Evolutionary conservation across 2,329 filamentous ascomycete genomes (phyloP).

Genomic region (Colletotrichum zoysiae): DNA sequence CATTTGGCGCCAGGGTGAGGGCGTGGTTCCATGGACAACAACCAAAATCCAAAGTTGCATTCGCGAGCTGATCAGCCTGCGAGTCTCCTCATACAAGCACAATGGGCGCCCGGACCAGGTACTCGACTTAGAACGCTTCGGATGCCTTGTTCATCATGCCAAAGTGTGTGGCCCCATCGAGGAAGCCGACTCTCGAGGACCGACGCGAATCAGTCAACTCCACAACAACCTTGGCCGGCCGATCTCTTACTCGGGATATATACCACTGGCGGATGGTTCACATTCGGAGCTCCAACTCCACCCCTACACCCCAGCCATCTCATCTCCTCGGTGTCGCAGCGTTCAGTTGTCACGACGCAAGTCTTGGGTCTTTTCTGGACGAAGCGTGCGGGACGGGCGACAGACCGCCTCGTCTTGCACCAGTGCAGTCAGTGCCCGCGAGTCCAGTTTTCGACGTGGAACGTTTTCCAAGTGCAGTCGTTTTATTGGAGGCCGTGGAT

Average conservation of each 20-base stretch:
- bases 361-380: background rate
- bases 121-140: background rate
- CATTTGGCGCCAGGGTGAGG: slow-evolving; percentile 16
- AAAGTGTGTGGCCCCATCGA: background rate
- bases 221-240: background rate
- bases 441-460: background rate
- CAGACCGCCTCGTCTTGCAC: background rate
- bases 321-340: background rate
- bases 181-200: slow-evolving; percentile 9
- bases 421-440: background rate
- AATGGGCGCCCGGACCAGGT: background rate
- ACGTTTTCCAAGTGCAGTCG: background rate
- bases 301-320: slow-evolving; percentile 2
- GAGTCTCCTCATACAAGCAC: slow-evolving; percentile 19
- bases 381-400: background rate
- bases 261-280: background rate
- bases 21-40: slow-evolving; percentile 25
- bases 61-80: slow-evolving; percentile 22
- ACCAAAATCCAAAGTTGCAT: slow-evolving; percentile 13
- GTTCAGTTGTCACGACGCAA: background rate
- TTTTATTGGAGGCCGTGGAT: background rate
- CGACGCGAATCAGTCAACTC: background rate
- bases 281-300: background rate
- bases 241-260: slow-evolving; percentile 7
- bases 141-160: slow-evolving; percentile 5